Base-by-base conservation (phyloP, 179 eudicot genomes). In the Carnegiea gigantea region DNA sequence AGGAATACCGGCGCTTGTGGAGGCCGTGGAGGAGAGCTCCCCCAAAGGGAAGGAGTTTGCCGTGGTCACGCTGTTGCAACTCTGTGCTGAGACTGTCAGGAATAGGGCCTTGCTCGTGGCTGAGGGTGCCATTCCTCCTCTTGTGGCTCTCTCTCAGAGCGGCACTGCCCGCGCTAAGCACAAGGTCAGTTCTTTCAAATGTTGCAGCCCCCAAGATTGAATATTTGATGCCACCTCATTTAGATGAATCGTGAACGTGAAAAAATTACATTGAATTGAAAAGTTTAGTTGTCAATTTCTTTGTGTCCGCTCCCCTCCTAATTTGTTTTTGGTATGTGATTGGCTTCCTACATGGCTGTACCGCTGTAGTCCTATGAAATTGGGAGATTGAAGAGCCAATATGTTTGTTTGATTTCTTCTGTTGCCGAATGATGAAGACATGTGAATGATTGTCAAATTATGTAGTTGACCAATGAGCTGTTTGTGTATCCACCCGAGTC, bases 101-200 rank as follows among this genome's bases (percentile, higher is more conserved):
- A 90, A 91, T 60, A 80, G 99, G 75, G 95, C 86, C 1, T 84
- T 96, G 89, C 79, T 94, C 54, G 96, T 96, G 1, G 89, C 96
- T 65, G 98, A 94, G 88, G 99, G 98, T 20, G 98, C 90, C 30
- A 93, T 96, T 78, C 99, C 98, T 36, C 99, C 99, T 15, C 88
- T 96, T 72, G 98, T 92, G 7, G 93, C 97, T 15, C 88, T 94
- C 21, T 93, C 99, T 10, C 98, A 92, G 87, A 77, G 67, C n/a
- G 97, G 95, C 11, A 96, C 95, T 53, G 89, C 91, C 3, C 88
- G 90, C 28, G 95, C 97, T 84, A 96, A 93, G 84, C 97, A 94
- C 68, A 96, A 94, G 99, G 99, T 95, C 67, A 76, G 84, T 67
- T 0, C 57, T 51, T 9, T 12, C 57, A 3, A 51, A 51, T 15